phyloP scores from a whole-genome alignment of 495 filamentous ascomycete species.

The Hypoxylon lienhwacheense region DNA sequence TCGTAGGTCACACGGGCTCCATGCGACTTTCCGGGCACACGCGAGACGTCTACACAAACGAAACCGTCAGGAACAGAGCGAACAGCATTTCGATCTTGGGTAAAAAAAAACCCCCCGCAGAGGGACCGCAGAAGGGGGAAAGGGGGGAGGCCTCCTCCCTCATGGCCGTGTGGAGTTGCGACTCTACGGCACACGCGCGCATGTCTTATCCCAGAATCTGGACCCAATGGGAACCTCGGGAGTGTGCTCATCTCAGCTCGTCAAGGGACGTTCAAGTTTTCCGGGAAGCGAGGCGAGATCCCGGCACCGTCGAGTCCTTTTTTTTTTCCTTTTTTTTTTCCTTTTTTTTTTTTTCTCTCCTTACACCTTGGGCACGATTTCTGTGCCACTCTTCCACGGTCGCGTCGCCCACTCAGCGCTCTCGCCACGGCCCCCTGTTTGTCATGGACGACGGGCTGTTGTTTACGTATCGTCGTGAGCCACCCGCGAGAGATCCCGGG shows the following conservation, averaged over 20 bases:
- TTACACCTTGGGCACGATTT: constrained; percentile 23
- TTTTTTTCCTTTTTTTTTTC: no score
- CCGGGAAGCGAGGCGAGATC: constrained; percentile 12
- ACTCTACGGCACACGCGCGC: constrained; percentile 29
- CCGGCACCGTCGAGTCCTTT: constrained; percentile 7
- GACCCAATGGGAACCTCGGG: constrained; percentile 21
- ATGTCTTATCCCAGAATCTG: constrained; percentile 31
- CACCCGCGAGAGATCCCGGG: background rate
- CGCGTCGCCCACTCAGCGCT: constrained; percentile 22
- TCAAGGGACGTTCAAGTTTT: constrained; percentile 17
- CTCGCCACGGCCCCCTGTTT: constrained; percentile 20
- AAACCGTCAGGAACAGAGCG: constrained; percentile 17
- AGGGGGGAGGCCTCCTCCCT: constrained; percentile 28
- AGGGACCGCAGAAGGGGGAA: no score
- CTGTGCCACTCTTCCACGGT: constrained; percentile 2
- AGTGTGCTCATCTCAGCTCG: constrained; percentile 25
- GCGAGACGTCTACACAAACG: constrained; percentile 14
- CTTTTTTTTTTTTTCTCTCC: no score
- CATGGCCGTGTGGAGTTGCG: constrained; percentile 27
- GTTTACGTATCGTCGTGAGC: constrained; percentile 10
- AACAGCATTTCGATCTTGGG: no score
- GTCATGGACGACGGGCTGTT: constrained; percentile 20
- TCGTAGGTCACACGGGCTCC: constrained; percentile 19
- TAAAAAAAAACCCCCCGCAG: no score
- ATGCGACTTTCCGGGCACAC: constrained; percentile 27